These are phyloP conservation scores for Epipyxis sp. DNA, from an alignment of 108 stramenopile genomes.

Conservation along the genomic window DNA sequence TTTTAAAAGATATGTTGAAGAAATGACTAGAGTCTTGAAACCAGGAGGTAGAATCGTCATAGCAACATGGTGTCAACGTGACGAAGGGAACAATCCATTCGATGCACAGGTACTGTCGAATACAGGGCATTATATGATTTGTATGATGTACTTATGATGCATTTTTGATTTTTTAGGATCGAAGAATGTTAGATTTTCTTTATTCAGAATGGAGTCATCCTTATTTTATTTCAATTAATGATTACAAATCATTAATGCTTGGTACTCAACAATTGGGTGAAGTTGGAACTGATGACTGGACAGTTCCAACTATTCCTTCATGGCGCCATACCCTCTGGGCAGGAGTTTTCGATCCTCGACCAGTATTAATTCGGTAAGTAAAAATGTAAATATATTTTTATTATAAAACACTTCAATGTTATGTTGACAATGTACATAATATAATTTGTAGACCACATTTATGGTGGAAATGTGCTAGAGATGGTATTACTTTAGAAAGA, in stretches of 20 bases:
- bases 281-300: slow-evolving; percentile 81
- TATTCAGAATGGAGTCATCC: slow-evolving; percentile 97
- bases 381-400: slow-evolving; percentile 60
- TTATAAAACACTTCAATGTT: background rate
- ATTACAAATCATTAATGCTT: slow-evolving; percentile 66
- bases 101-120: no score
- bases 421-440: no score
- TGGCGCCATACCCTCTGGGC: slow-evolving; percentile 94
- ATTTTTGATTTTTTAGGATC: slow-evolving; percentile 74
- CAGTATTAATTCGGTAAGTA: slow-evolving; percentile 77
- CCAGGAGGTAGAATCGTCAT: slow-evolving; percentile 92
- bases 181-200: slow-evolving; percentile 82
- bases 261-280: slow-evolving; percentile 76
- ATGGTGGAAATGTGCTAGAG: slow-evolving; percentile 69
- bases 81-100: background rate
- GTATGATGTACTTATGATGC: no score
- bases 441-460: background rate
- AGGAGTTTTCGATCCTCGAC: slow-evolving; percentile 82
- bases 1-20: slow-evolving; percentile 43
- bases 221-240: slow-evolving; percentile 88
- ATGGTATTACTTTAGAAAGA: slow-evolving; percentile 86
- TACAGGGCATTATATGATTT: no score
- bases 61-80: slow-evolving; percentile 79
- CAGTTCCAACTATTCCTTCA: slow-evolving; percentile 73
- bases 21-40: slow-evolving; percentile 94